phyloP scores from a whole-genome alignment of 306 rosid species.

The Inga laurina region DNA sequence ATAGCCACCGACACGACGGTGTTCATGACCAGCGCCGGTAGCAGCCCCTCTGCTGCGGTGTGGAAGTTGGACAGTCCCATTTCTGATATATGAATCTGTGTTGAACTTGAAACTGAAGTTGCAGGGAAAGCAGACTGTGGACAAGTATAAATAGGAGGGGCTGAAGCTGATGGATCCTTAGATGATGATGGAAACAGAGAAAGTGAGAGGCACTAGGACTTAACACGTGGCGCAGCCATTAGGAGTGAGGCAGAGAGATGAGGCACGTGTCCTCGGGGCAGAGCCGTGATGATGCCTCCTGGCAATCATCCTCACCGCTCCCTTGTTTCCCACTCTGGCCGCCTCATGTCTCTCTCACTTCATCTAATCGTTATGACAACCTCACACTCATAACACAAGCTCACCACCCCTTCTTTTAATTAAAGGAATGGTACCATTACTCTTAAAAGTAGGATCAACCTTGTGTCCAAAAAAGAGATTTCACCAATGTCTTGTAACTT shows the following conservation, averaged over 20 bases:
- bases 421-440: too few relatives aligned
- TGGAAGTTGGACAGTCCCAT: slow-evolving; percentile 77
- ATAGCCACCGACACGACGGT: slow-evolving; percentile 54
- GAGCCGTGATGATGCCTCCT: slow-evolving; percentile 32
- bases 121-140: not conserved
- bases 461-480: too few relatives aligned
- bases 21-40: slow-evolving; percentile 70
- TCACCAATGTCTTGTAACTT: too few relatives aligned
- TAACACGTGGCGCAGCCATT: slow-evolving; percentile 61
- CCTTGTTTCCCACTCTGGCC: slow-evolving; percentile 16
- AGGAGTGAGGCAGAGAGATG: not conserved
- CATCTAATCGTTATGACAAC: too few relatives aligned
- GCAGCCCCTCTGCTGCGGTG: slow-evolving; percentile 55
- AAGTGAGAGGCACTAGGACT: slow-evolving; percentile 19
- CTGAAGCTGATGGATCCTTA: not conserved
- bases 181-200: not conserved
- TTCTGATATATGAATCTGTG: not conserved
- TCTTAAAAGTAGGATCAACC: too few relatives aligned
- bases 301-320: slow-evolving; percentile 29
- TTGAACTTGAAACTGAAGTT: not conserved
- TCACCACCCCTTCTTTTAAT: not conserved
- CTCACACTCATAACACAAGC: not conserved
- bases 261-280: slow-evolving; percentile 47
- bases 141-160: not conserved
- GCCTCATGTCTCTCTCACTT: too few relatives aligned